phyloP scores from a whole-genome alignment of 352 stramenopile genomes.

The Discostella stelligera region DNA sequence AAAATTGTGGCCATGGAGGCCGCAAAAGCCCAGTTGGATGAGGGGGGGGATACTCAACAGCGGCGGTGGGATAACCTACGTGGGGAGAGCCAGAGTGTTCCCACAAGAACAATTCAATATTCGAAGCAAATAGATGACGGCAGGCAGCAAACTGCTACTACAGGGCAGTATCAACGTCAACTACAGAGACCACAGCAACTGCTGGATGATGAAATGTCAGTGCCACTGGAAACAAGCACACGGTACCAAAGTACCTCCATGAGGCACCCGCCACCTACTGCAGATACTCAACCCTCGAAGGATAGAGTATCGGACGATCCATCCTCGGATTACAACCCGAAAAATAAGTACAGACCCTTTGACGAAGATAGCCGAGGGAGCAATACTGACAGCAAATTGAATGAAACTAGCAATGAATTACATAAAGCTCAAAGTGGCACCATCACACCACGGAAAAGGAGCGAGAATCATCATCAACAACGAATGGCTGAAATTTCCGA shows the following conservation, averaged over 20 bases:
- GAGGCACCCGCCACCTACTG: slow-evolving; percentile 8
- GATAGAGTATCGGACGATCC: background rate
- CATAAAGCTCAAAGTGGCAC: background rate
- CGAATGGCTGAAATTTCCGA: slow-evolving; percentile 35
- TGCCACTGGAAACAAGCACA: background rate
- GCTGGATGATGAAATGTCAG: background rate
- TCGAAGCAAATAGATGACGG: background rate
- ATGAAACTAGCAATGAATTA: background rate
- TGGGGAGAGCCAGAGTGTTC: background rate
- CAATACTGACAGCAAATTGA: background rate
- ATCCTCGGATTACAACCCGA: background rate
- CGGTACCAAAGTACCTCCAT: slow-evolving; percentile 10
- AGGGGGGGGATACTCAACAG: background rate
- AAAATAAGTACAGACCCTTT: slow-evolving; percentile 4
- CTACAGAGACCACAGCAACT: background rate
- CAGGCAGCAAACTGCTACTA: background rate
- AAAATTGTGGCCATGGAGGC: slow-evolving; percentile 39
- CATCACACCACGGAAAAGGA: background rate
- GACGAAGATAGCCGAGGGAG: slow-evolving; percentile 1
- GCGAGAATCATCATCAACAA: slow-evolving; percentile 12
- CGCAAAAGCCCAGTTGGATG: slow-evolving; percentile 21
- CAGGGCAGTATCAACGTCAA: background rate
- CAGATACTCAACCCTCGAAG: background rate
- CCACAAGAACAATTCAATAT: background rate
- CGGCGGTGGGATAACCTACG: background rate